Conservation (phyloP, 345 rosid genomes). For the Theobroma cacao region DNA sequence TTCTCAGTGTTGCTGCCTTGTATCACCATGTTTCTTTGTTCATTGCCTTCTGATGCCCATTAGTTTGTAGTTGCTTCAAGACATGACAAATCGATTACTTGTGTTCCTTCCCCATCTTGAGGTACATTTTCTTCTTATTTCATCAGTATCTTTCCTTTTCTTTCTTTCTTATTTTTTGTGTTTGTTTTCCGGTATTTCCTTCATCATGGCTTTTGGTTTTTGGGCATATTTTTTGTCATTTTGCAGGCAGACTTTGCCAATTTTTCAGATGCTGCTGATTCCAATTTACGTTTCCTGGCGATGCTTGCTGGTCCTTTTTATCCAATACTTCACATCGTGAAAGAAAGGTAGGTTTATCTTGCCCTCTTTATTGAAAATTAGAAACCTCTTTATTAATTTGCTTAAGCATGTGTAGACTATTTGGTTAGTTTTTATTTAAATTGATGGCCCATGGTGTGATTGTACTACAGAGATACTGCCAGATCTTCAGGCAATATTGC, state of each 20-base stretch:
- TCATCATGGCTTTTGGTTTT: neutral
- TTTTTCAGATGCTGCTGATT: constrained; percentile 61
- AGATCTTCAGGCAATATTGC: constrained; percentile 38
- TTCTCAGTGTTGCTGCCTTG: constrained; percentile 4
- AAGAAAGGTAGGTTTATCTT: constrained; percentile 55
- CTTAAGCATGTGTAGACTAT: constrained; percentile 2
- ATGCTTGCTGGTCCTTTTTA: constrained; percentile 79
- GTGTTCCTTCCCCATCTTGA: constrained; percentile 84
- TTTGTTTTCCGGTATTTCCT: constrained; percentile 1
- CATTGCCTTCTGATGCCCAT: constrained; percentile 39
- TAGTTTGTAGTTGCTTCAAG: constrained; percentile 76
- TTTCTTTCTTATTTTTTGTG: constrained; percentile 10
- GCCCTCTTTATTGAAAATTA: neutral
- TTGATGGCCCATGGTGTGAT: constrained; percentile 17
- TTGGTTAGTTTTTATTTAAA: neutral
- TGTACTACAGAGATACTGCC: constrained; percentile 51
- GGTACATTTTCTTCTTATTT: constrained; percentile 37
- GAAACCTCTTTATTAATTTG: neutral
- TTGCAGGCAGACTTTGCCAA: constrained; percentile 57
- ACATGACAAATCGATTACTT: constrained; percentile 61
- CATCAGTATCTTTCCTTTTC: neutral
- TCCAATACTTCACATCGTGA: constrained; percentile 63
- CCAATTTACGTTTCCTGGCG: constrained; percentile 60
- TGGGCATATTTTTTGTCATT: constrained; percentile 5
- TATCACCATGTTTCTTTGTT: constrained; percentile 18